phyloP scores from a whole-genome alignment of 352 stramenopile genomes.

The Albugo candida region DNA sequence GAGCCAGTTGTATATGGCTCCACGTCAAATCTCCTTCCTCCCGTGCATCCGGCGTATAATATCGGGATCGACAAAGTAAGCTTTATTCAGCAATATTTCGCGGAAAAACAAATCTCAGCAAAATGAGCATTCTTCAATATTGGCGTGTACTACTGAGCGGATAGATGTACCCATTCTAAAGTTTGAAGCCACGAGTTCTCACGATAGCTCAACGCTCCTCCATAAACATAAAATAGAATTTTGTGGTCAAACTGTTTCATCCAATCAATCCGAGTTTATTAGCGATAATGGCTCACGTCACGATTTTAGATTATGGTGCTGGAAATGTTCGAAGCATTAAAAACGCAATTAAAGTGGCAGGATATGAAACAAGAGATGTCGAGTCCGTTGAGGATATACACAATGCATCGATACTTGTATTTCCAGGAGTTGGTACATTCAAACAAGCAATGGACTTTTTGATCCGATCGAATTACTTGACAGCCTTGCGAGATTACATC shows the following conservation, averaged over 20 bases:
- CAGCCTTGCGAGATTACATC: slow-evolving; percentile 80
- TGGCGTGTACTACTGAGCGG: no score
- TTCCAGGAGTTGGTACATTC: slow-evolving; percentile 74
- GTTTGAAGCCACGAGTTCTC: no score
- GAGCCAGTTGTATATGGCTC: slow-evolving; percentile 32
- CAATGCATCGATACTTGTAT: slow-evolving; percentile 68
- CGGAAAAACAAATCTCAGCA: slow-evolving; percentile 1
- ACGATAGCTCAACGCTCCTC: no score
- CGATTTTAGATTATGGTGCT: slow-evolving; percentile 95
- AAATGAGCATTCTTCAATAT: no score
- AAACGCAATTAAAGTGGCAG: slow-evolving; percentile 88
- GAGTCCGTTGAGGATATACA: slow-evolving; percentile 79
- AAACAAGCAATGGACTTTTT: slow-evolving; percentile 86
- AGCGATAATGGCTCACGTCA: slow-evolving; percentile 13
- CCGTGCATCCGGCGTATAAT: slow-evolving; percentile 86
- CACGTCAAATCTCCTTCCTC: slow-evolving; percentile 45
- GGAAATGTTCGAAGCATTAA: slow-evolving; percentile 95
- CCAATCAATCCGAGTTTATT: slow-evolving; percentile 2
- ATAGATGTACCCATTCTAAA: no score
- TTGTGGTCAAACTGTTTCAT: not conserved
- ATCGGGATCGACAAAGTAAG: slow-evolving; percentile 75
- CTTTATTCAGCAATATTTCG: slow-evolving; percentile 48
- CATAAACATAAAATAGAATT: not conserved
- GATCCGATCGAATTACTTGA: slow-evolving; percentile 69
- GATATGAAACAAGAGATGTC: slow-evolving; percentile 80